phyloP scores from a whole-genome alignment of 768 basidiomycete genomes.

The Suillus plorans region DNA sequence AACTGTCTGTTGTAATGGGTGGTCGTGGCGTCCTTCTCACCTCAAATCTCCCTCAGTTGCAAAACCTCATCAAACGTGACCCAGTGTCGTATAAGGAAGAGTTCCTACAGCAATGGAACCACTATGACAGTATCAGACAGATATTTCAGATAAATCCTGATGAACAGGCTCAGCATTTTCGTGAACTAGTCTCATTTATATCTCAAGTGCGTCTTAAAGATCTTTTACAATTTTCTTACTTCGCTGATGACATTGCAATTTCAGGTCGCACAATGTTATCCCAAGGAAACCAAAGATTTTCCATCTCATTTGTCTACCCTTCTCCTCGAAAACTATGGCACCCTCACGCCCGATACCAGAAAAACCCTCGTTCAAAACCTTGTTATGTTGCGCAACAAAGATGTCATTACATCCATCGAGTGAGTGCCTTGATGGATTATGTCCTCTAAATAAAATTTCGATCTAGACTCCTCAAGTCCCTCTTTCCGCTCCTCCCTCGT shows the following conservation, averaged over 20 bases:
- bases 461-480: conserved; percentile 75
- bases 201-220: conserved; percentile 56
- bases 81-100: conserved; percentile 90
- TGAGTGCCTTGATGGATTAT: conserved; percentile 38
- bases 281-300: conserved; percentile 84
- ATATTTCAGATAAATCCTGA: conserved; percentile 82
- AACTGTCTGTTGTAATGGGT: background rate
- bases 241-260: background rate
- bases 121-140: conserved; percentile 84
- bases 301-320: conserved; percentile 77
- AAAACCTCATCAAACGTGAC: conserved; percentile 96
- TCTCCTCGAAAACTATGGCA: conserved; percentile 75
- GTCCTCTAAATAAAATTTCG: conserved; percentile 1
- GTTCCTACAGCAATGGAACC: conserved; percentile 95
- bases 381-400: conserved; percentile 91
- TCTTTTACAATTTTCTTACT: background rate
- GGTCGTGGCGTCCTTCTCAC: conserved; percentile 77
- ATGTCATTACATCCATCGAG: conserved; percentile 91
- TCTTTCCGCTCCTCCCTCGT: conserved; percentile 96
- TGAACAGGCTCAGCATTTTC: conserved; percentile 82
- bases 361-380: conserved; percentile 87
- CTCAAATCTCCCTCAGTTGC: conserved; percentile 90
- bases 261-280: conserved; percentile 91
- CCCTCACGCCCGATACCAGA: conserved; percentile 76
- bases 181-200: conserved; percentile 89